Base-by-base conservation (phyloP, 805 yeast species). In the Cyberlindnera subsufficiens region DNA sequence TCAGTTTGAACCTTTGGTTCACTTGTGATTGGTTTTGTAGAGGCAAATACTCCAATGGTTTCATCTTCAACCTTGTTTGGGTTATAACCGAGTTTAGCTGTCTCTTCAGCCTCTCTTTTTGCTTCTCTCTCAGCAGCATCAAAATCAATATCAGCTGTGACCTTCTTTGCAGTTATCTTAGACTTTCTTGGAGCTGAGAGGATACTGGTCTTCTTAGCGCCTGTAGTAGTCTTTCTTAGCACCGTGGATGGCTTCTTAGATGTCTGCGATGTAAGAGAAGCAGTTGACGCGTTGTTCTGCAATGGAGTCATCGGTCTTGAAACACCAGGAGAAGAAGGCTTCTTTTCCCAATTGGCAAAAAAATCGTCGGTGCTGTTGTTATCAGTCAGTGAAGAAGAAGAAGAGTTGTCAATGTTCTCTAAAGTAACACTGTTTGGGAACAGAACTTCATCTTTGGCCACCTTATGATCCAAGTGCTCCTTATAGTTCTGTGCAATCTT, bases 341-440 rank as follows among this genome's bases (percentile, higher is more conserved):
- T 54, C 45, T 53, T 87, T 44, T 86, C 87, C 93, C 96, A 90
- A 59, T 80, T 82, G 42, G 93, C 76, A 66, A 93, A 93, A 63
- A 93, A 93, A 64, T 88, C 96, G 63, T 89, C 96, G 20, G 74
- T 74, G 27, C 77, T 70, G 18, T 66, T 69, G 37, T 68, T 72
- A 15, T 56, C 59, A 7, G 52, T 48, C 30, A 53, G 47, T 4
- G 72, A 62, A 14, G 63, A 56, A 8, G 66, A 61, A 13, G 69
- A 63, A 38, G 52, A 45, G 46, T 52, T 44, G 40, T 53, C 64
- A 42, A 65, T 64, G 50, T 74, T 78, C 40, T 78, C 86, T 51
- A 86, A 69, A 29, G 82, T 85, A 20, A 86, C 78, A 30, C 75
- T 72, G 40, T 83, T 80, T n/a, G 96, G 96, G 60, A 78, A 80